Evolutionary conservation across 2,329 filamentous ascomycete genomes (phyloP).

Genomic region (Colletotrichum orbiculare): DNA sequence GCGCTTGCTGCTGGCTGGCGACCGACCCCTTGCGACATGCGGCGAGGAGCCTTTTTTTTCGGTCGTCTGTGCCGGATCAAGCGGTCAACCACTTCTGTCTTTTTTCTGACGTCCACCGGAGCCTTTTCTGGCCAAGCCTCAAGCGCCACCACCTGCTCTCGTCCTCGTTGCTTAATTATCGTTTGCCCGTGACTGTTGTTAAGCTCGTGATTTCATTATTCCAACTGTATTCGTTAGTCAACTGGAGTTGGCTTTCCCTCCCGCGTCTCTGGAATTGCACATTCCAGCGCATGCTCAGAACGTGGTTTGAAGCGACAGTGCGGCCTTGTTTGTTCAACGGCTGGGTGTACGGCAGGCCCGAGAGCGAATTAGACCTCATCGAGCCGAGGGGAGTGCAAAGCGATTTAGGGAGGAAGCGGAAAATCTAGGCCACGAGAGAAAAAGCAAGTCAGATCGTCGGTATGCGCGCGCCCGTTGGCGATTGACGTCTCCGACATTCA

Average conservation of each 20-base stretch:
- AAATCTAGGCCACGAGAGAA: too few species aligned
- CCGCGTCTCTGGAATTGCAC: too few species aligned
- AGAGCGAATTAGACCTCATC: too few species aligned
- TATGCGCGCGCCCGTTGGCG: conserved; percentile 5
- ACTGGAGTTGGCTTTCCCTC: too few species aligned
- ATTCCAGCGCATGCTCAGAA: too few species aligned
- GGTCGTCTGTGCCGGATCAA: conserved; percentile 32
- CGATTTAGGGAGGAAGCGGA: too few species aligned
- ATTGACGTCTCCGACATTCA: neutral
- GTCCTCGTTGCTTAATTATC: neutral
- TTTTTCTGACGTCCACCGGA: conserved; percentile 27
- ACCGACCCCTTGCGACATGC: conserved; percentile 26
- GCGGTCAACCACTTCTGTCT: conserved; percentile 32
- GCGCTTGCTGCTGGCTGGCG: conserved; percentile 21
- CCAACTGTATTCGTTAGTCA: too few species aligned
- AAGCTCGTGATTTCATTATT: too few species aligned
- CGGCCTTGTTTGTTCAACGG: too few species aligned
- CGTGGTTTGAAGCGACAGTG: neutral
- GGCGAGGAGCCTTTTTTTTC: conserved; percentile 14
- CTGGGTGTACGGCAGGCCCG: too few species aligned
- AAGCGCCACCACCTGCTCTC: conserved; percentile 6
- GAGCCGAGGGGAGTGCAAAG: too few species aligned
- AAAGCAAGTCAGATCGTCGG: neutral
- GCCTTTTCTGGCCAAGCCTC: neutral
- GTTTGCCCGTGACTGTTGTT: neutral